Evolutionary conservation across 1,284 basidiomycete species (phyloP).

Genomic region (Pholiota adiposa): DNA sequence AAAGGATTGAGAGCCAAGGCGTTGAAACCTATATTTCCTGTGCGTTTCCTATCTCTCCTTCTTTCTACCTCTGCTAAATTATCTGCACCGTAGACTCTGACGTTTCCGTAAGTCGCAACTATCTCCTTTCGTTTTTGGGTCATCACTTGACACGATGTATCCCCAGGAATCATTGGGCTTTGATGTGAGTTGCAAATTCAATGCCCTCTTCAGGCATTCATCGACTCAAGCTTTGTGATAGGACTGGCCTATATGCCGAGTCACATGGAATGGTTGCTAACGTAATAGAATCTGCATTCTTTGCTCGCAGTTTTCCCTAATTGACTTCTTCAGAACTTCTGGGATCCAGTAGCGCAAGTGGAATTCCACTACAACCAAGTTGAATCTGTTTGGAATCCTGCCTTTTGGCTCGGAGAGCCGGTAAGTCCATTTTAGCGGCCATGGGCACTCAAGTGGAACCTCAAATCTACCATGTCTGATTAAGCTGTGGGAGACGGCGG

Average conservation of each 20-base stretch:
- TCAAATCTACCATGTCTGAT: neutral
- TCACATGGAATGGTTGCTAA: conserved; percentile 92
- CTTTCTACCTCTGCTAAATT: neutral
- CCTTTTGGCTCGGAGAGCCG: conserved; percentile 90
- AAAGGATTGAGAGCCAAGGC: conserved; percentile 83
- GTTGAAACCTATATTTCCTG: conserved; percentile 87
- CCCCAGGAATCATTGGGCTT: conserved; percentile 81
- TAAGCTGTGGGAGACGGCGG: conserved; percentile 89
- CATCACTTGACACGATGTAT: conserved; percentile 2
- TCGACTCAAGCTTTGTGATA: conserved; percentile 29
- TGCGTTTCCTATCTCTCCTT: conserved; percentile 38
- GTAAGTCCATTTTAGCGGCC: conserved; percentile 44
- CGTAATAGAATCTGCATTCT: conserved; percentile 37
- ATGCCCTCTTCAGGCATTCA: neutral
- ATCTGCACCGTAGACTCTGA: conserved; percentile 63
- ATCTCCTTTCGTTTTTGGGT: conserved; percentile 2
- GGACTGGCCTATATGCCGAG: conserved; percentile 88
- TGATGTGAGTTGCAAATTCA: conserved; percentile 56
- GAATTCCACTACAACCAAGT: conserved; percentile 76
- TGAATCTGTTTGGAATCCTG: conserved; percentile 63
- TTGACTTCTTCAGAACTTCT: conserved; percentile 70
- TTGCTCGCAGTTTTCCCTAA: neutral
- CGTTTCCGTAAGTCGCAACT: conserved; percentile 74
- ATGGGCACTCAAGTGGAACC: neutral
- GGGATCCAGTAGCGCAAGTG: conserved; percentile 65